Evolutionary conservation across 1,284 basidiomycete species (phyloP), one percentile per base, ranked within the genome.

Genomic region (Salmacisia buchloeana): DNA sequence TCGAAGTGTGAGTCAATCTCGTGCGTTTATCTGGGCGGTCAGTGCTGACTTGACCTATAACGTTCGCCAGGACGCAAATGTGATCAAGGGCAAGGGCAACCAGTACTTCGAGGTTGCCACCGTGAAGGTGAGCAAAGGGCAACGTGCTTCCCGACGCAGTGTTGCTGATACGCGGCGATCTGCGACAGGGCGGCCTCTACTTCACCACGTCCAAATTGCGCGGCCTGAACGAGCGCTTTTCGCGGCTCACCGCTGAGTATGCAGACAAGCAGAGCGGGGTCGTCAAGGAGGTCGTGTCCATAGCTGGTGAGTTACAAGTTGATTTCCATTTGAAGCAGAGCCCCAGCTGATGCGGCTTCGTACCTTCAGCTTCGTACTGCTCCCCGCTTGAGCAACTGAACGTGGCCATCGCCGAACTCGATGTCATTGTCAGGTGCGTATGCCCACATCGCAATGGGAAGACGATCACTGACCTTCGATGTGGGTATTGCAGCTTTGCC

Each of bases 251-350:
- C 7, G 85, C 87, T 34, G 82, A 83, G 61, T 97, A 97, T 80
- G 82, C 85, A 36, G 85, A 85, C 63, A 88, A 87, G 45, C 94
- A 97, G 80, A 86, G 85, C 64, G 85, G 85, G 1, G 84, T 99
- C 2, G 96, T 97, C 56, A 94, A 90, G 79, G 91, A 97, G 77
- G 89, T 99, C 12, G 90, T 98, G 15, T 86, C 84, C 45, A 97
- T 97, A 70, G 94, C 94, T 9, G 85, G 49, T 54, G 29, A n/a
- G 49, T 49, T n/a, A n/a, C n/a, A n/a, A n/a, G n/a, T n/a, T 5
- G 6, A 9, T 18, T 38, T 18, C 36, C 36, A 18, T 38, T 18
- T 10, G 9, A 25, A 46, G 23, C 23, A 10, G 10, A 25, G 9
- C 10, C 45, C 10, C 21, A n/a, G 15, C 36, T 10, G 5, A 43